These are phyloP conservation scores for Fraxinus sp. DNA, from an alignment of 305 asterid genomes.

Conservation along the genomic window DNA sequence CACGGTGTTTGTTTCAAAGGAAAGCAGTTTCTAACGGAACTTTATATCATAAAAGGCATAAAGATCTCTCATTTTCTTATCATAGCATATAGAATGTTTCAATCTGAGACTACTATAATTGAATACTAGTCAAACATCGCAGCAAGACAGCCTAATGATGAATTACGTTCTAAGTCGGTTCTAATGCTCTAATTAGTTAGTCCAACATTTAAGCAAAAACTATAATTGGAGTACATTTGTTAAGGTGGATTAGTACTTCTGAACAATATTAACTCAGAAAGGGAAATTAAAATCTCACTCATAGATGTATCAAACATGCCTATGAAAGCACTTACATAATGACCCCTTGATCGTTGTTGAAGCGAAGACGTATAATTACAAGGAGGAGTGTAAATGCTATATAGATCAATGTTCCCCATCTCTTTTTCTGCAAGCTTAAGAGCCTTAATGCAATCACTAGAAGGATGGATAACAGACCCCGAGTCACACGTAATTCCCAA, in stretches of 20 bases:
- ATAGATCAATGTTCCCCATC: conserved; percentile 80
- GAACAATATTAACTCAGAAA: not conserved
- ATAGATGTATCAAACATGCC: not conserved
- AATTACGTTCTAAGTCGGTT: not conserved
- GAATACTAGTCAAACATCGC: not conserved
- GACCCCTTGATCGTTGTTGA: conserved; percentile 57
- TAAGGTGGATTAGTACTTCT: not conserved
- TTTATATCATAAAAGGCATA: not conserved
- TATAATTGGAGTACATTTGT: not conserved
- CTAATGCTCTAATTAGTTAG: not conserved
- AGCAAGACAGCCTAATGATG: not conserved
- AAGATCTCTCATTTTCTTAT: not conserved
- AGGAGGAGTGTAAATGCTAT: conserved; percentile 80
- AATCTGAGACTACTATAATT: not conserved
- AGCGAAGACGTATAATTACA: conserved; percentile 59
- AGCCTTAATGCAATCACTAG: conserved; percentile 55
- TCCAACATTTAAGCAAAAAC: not conserved
- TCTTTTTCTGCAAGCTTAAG: conserved; percentile 54
- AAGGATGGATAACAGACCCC: conserved; percentile 77
- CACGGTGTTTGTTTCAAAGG: conserved; percentile 1
- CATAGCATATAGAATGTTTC: not conserved
- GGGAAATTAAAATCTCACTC: not conserved
- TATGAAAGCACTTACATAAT: conserved; percentile 56
- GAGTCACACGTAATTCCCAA: conserved; percentile 51
- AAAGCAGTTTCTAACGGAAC: not conserved